Conservation (phyloP, 768 basidiomycete species). For the Mycena alexandri region DNA sequence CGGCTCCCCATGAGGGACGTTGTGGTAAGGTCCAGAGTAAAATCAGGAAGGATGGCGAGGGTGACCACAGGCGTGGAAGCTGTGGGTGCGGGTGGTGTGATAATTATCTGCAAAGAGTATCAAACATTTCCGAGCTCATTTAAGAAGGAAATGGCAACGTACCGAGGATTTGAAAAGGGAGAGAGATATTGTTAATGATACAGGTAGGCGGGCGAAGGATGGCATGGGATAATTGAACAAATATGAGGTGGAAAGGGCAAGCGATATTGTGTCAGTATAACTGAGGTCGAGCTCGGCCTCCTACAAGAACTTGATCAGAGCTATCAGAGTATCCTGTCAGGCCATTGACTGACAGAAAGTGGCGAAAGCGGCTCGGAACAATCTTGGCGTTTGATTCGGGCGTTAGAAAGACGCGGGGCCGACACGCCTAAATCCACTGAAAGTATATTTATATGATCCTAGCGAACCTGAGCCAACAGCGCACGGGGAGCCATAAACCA, state of each 20-base stretch:
- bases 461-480: slow-evolving; percentile 8
- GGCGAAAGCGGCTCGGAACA: slow-evolving; percentile 41
- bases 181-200: slow-evolving; percentile 83
- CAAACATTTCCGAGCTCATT: slow-evolving; percentile 15
- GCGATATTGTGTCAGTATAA: slow-evolving; percentile 86
- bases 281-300: slow-evolving; percentile 86
- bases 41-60: slow-evolving; percentile 85
- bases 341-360: slow-evolving; percentile 46
- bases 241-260: slow-evolving; percentile 87
- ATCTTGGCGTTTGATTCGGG: slow-evolving; percentile 61
- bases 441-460: slow-evolving; percentile 92
- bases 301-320: slow-evolving; percentile 52
- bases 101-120: slow-evolving; percentile 61
- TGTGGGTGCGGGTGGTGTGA: slow-evolving; percentile 70
- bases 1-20: slow-evolving; percentile 95
- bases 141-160: slow-evolving; percentile 43
- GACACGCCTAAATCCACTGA: slow-evolving; percentile 85
- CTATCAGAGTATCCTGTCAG: slow-evolving; percentile 24
- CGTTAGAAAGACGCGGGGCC: slow-evolving; percentile 83
- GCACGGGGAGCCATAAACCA: slow-evolving; percentile 13
- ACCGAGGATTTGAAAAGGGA: slow-evolving; percentile 80
- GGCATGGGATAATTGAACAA: slow-evolving; percentile 88
- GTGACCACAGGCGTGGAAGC: slow-evolving; percentile 72
- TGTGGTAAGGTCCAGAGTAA: slow-evolving; percentile 87
- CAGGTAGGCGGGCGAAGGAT: slow-evolving; percentile 86